Conservation (phyloP, 805 yeast genomes). For the Lachancea waltii region DNA sequence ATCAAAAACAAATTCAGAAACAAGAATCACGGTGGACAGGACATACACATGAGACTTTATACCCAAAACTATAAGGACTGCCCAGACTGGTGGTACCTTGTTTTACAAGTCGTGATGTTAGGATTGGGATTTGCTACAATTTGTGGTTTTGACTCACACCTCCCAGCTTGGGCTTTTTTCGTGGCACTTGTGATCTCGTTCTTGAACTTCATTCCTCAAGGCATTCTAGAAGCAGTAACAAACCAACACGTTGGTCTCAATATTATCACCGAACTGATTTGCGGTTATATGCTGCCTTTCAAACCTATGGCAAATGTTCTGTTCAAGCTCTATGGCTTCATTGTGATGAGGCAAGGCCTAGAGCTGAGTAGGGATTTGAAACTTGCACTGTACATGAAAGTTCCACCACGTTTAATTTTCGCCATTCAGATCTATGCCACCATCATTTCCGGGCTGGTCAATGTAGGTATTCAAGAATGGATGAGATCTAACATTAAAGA, state of each 20-base stretch:
- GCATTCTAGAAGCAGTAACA: slow-evolving; percentile 52
- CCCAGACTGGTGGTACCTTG: slow-evolving; percentile 66
- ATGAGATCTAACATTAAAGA: slow-evolving; percentile 35
- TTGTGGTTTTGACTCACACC: slow-evolving; percentile 40
- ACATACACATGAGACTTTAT: slow-evolving; percentile 41
- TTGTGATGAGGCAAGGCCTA: slow-evolving; percentile 49
- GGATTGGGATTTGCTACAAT: slow-evolving; percentile 31
- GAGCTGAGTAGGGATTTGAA: slow-evolving; percentile 47
- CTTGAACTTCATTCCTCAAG: slow-evolving; percentile 50
- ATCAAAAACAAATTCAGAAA: slow-evolving; percentile 40
- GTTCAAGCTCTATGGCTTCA: slow-evolving; percentile 48
- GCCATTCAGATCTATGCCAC: slow-evolving; percentile 39
- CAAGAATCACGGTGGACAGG: slow-evolving; percentile 39
- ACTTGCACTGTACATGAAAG: slow-evolving; percentile 50
- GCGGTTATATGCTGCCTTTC: slow-evolving; percentile 54
- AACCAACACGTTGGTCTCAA: slow-evolving; percentile 50
- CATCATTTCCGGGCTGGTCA: slow-evolving; percentile 35
- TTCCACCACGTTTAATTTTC: slow-evolving; percentile 52
- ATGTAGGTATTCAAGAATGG: slow-evolving; percentile 38
- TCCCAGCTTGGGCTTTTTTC: slow-evolving; percentile 61
- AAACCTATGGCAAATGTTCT: slow-evolving; percentile 49
- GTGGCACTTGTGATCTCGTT: slow-evolving; percentile 48
- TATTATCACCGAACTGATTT: slow-evolving; percentile 52
- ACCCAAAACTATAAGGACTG: slow-evolving; percentile 56
- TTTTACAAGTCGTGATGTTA: slow-evolving; percentile 23